These are phyloP conservation scores for Flagelloscypha sp. DNA, from an alignment of 768 basidiomycete species.

Conservation along the genomic window DNA sequence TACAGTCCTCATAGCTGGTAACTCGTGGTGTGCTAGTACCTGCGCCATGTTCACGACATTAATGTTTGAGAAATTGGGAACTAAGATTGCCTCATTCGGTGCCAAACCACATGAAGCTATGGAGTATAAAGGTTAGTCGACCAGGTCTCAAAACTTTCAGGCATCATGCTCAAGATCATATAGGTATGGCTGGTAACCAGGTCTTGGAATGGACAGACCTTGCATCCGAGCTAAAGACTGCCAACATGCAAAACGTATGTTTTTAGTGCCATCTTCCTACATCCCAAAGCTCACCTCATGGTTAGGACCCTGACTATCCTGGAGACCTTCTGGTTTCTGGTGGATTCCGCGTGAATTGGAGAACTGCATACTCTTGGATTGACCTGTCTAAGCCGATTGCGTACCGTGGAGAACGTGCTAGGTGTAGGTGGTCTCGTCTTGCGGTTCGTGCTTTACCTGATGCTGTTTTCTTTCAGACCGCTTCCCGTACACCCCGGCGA, in stretches of 20 bases:
- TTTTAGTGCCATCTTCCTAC: constrained; percentile 1
- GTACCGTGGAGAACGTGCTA: constrained; percentile 34
- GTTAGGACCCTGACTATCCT: constrained; percentile 33
- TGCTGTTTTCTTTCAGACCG: constrained; percentile 33
- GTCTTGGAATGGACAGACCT: constrained; percentile 55
- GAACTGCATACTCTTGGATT: no score
- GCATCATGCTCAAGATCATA: no score
- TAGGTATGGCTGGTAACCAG: constrained; percentile 57
- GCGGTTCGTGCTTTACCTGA: no score
- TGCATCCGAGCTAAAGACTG: constrained; percentile 54
- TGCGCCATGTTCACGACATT: constrained; percentile 57
- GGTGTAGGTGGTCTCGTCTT: constrained; percentile 16
- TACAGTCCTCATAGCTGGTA: no score
- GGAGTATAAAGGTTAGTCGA: constrained; percentile 49
- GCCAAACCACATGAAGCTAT: constrained; percentile 43
- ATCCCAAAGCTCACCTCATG: background rate
- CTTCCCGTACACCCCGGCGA: constrained; percentile 53
- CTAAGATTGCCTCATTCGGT: constrained; percentile 48
- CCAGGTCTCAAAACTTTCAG: no score
- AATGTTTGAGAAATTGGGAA: constrained; percentile 49
- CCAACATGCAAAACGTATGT: constrained; percentile 40
- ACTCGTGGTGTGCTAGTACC: constrained; percentile 49
- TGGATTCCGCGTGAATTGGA: no score
- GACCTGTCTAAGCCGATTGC: constrained; percentile 38
- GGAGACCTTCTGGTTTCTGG: no score